Percentiles rank a stretch among this genome's conserved stretches.
Conservation (phyloP, 345 rosid genomes). For the Brassica juncea region DNA sequence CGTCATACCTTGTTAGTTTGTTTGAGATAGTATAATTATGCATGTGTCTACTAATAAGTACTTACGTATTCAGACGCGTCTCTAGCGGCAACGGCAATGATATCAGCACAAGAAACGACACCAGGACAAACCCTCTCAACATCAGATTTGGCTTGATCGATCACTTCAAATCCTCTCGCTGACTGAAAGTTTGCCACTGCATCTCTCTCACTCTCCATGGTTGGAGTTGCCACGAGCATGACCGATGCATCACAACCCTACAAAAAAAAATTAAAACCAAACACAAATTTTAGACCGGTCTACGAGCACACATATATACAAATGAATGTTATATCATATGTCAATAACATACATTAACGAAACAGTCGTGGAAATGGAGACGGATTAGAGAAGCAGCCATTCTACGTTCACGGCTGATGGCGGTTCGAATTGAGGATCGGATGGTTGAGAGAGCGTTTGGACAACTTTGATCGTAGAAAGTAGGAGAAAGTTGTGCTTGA, state of each 20-base stretch:
- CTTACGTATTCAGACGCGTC: constrained; percentile 48
- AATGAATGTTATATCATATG: neutral
- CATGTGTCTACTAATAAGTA: neutral
- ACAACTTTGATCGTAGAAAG: constrained; percentile 52
- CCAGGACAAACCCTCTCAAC: constrained; percentile 55
- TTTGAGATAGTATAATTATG: neutral
- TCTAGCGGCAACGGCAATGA: constrained; percentile 60
- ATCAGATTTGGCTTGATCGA: constrained; percentile 53
- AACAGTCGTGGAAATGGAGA: constrained; percentile 67
- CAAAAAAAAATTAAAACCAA: neutral
- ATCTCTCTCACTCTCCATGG: constrained; percentile 41
- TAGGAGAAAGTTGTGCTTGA: constrained; percentile 52
- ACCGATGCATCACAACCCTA: constrained; percentile 64
- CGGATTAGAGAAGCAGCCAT: constrained; percentile 69
- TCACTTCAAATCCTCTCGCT: constrained; percentile 49
- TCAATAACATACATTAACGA: constrained; percentile 40
- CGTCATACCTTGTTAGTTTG: neutral
- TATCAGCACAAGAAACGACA: constrained; percentile 66
- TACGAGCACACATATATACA: neutral
- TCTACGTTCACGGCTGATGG: constrained; percentile 48
- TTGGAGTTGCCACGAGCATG: constrained; percentile 44
- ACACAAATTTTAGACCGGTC: constrained; percentile 17
- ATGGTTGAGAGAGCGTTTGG: constrained; percentile 48
- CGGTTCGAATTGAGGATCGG: constrained; percentile 41
- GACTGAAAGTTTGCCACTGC: constrained; percentile 30